Base-by-base conservation (phyloP, 2,329 filamentous ascomycete species). In the Gnomoniopsis smithogilvyi region DNA sequence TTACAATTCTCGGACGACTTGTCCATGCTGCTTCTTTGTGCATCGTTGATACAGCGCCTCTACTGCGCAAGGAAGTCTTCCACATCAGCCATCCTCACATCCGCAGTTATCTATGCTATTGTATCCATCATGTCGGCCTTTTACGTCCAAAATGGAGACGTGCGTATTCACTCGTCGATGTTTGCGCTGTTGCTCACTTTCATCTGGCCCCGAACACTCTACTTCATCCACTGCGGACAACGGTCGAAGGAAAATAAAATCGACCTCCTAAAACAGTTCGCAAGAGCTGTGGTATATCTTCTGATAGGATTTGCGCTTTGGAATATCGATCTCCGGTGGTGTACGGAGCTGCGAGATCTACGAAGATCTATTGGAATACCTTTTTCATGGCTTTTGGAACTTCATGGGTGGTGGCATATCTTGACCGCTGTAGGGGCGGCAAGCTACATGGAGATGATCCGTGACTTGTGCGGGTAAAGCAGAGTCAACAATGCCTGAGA, bases 341-440 rank as follows among this genome's bases (percentile, higher is more conserved):
- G 84, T 64, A 66, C 68, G 0, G 66, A 76, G 59, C 71, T 87
- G 22, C 78, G 81, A 2, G 59, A 63, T 0, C 62, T 78, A 11
- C 78, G 82, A 51, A 69, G 70, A 8, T 62, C 55, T 0, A 63
- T 86, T 2, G 83, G 84, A 0, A 67, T 84, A 47, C 84, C 84
- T 0, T 82, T 74, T 76, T 80, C 78, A 1, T 84, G 81, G 69
- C 38, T 82, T 0, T 67, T 87, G 6, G 84, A 87, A 69, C 66
- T 86, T 14, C 84, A 86, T 65, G 84, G 83, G 1, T 87, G 83
- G 84, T 87, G 84, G 84, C 84, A 87, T 64, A 70, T 87, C n/a
- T 70, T 85, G 33, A 87, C 84, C 0, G 84, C 81, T 0, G 71
- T 83, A 22, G 78, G 81, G 1, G 81, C 83, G 6, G 76, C 75